Evolutionary conservation across 352 stramenopile species (phyloP).

Genomic region (Albugo candida): DNA sequence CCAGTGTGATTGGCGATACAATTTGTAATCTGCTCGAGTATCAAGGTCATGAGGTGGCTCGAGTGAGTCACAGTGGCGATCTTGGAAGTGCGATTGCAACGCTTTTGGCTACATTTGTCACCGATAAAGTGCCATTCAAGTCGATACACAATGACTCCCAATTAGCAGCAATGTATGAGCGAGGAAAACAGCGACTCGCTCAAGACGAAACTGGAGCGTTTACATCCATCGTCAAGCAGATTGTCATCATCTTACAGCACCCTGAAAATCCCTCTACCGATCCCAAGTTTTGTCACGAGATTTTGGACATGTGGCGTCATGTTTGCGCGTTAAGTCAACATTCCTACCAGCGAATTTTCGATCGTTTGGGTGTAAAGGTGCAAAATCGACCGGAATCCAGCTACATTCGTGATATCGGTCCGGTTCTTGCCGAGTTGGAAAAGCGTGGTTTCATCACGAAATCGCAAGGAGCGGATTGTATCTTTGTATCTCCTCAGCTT

Average conservation of each 20-base stretch:
- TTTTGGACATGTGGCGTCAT: slow-evolving; percentile 29
- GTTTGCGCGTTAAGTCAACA: slow-evolving; percentile 52
- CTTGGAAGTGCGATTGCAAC: slow-evolving; percentile 58
- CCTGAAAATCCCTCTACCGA: slow-evolving; percentile 11
- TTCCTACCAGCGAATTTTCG: slow-evolving; percentile 44
- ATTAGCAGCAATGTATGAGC: slow-evolving; percentile 46
- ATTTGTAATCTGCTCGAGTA: slow-evolving; percentile 70
- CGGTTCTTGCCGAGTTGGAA: slow-evolving; percentile 10
- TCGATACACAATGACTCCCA: slow-evolving; percentile 33
- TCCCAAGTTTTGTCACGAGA: slow-evolving; percentile 3
- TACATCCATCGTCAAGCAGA: slow-evolving; percentile 38
- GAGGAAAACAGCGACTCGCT: slow-evolving; percentile 27
- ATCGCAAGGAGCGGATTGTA: slow-evolving; percentile 41
- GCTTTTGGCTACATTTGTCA: slow-evolving; percentile 48
- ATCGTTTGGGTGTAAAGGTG: slow-evolving; percentile 40
- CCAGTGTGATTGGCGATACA: slow-evolving; percentile 60
- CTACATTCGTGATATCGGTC: slow-evolving; percentile 38
- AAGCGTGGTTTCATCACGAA: slow-evolving; percentile 20
- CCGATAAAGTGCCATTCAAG: slow-evolving; percentile 18
- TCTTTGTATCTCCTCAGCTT: slow-evolving; percentile 52
- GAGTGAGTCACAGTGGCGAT: slow-evolving; percentile 62
- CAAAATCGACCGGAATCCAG: slow-evolving; percentile 54
- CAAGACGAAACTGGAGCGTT: slow-evolving; percentile 17
- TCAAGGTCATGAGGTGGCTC: slow-evolving; percentile 38
- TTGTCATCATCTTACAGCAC: slow-evolving; percentile 48